Percentiles rank a stretch among this genome's conserved stretches.
These are phyloP conservation scores for Suillus subaureus DNA, from an alignment of 768 basidiomycete species.

Conservation along the genomic window DNA sequence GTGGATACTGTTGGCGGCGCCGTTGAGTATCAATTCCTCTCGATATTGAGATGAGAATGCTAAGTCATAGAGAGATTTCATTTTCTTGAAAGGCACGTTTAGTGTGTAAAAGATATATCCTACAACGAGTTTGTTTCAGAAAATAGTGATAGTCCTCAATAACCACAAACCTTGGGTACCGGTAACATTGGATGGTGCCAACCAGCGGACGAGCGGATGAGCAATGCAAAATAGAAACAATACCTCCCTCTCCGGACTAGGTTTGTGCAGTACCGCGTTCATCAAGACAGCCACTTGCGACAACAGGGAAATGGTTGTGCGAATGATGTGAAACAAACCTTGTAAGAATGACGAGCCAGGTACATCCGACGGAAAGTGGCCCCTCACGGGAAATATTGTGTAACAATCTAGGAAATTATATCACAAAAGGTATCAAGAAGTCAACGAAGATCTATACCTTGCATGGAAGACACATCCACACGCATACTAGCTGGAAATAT, in stretches of 20 bases:
- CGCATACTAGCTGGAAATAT: slow-evolving; percentile 24
- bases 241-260: slow-evolving; percentile 30
- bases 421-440: background rate
- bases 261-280: slow-evolving; percentile 17
- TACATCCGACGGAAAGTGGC: slow-evolving; percentile 34
- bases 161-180: slow-evolving; percentile 37
- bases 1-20: slow-evolving; percentile 30
- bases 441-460: slow-evolving; percentile 15
- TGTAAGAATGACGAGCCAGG: slow-evolving; percentile 39
- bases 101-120: slow-evolving; percentile 45
- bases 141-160: background rate
- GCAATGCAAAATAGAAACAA: slow-evolving; percentile 30
- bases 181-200: slow-evolving; percentile 37
- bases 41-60: slow-evolving; percentile 40
- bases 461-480: slow-evolving; percentile 22
- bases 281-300: slow-evolving; percentile 28
- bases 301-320: slow-evolving; percentile 25
- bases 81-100: slow-evolving; percentile 38
- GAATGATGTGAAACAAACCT: slow-evolving; percentile 25
- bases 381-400: slow-evolving; percentile 20
- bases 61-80: slow-evolving; percentile 41
- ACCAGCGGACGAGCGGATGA: slow-evolving; percentile 33
- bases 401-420: slow-evolving; percentile 18
- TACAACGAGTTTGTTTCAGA: slow-evolving; percentile 14
- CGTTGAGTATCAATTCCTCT: slow-evolving; percentile 40